Evolutionary conservation across 2,329 filamentous ascomycete species (phyloP), one percentile per base, ranked within the genome.

Genomic region (Beauveria sp.): DNA sequence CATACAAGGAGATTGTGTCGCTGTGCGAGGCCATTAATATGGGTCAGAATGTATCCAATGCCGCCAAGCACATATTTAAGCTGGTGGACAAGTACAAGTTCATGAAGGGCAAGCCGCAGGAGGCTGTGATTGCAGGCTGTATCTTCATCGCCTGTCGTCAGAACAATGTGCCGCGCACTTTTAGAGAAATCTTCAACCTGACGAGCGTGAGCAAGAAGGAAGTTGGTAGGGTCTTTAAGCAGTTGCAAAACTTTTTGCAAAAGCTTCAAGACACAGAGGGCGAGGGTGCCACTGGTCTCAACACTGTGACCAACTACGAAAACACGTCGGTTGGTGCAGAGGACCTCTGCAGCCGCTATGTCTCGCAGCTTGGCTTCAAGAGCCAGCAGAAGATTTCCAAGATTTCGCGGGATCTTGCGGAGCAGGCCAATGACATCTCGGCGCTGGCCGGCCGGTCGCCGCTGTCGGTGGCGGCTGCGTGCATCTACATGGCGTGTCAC

Each of bases 91-190:
- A 99, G 75, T 88, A 88, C 70, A 93, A 93, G 73, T 83, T 92
- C 61, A 92, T 97, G 82, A 96, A 96, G 78, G 92, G 92, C 71
- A 99, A 99, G 77, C 89, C 90, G 0, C 89, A 92, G 71, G 93
- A 97, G 68, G 90, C 91, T 61, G 89, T 99, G 67, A 93, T 97
- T 66, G 94, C 94, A 5, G 92, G 92, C 7, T 97, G 92, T 76
- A 94, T 99, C 75, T 97, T 99, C 79, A 93, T 99, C 68, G 92
- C 94, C 46, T 97, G 93, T 73, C 91, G 94, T 50, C 91, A 97
- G 75, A 89, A 91, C 70, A 85, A 87, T 64, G 88, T 92, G 34
- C 88, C 90, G 5, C 89, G 94, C 66, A 96, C 92, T 3, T 99
- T 99, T 77, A 86, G 90, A 54, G 96, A 99, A 74, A 94, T 99